Base-by-base conservation (phyloP, 805 yeast species). In the Candida piceae region DNA sequence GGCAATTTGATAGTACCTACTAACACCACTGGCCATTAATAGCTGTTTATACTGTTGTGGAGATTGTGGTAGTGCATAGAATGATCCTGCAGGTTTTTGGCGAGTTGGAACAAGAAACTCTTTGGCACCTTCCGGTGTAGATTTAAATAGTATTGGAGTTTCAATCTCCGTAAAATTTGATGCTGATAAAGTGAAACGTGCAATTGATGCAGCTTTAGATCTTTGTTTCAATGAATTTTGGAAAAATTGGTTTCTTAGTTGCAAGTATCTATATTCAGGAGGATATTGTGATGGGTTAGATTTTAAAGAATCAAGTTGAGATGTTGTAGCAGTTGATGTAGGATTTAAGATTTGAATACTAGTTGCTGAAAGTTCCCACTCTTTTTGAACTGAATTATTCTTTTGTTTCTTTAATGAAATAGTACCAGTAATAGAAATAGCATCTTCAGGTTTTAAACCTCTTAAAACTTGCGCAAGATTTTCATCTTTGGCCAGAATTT, bases 21-120 rank as follows among this genome's bases (percentile, higher is more conserved):
- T 72, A 27, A 93, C 76, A 1, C 98, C 98, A 28, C 95, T 81
- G 1, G 97, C 95, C 88, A 93, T 93, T 23, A 93, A 65, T 28
- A 93, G 66, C 60, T 93, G 98, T 55, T 93, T 93, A 56, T 90
- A 93, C 56, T 93, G 98, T 57, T 93, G 99, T 0, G 98, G 99
- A 12, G 96, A 86, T 58, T 93, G 99, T 0, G 97, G 97, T 20
- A 93, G 67, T 0, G 98, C 97, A 57, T 90, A 93, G 58, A 84
- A 83, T 15, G 60, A 53, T 19, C 67, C 62, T 3, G 18, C 20
- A 9, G 30, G 34, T 9, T 31, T 31, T 62, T 60, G 12, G 72
- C 97, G 70, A 0, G 97, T 86, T 1, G 98, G 98, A 0, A 93
- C 97, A 32, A 93, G 61, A 57, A 90, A 93, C 60, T 93, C 99